Conservation (phyloP, 1,284 basidiomycete species). For the Rhodotorula sp. region DNA sequence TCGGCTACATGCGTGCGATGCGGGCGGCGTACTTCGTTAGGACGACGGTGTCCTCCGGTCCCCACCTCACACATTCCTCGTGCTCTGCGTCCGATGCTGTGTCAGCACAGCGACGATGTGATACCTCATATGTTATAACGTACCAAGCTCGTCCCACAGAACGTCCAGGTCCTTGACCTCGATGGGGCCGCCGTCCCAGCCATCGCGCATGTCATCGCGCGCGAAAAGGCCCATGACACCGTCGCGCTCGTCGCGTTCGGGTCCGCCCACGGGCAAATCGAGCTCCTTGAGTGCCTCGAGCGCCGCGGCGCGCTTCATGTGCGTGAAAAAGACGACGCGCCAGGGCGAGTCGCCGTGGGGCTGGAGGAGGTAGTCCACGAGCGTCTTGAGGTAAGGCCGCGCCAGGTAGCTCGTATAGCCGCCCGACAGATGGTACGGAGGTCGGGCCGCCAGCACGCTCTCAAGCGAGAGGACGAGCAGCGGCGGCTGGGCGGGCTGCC, state of each 20-base stretch:
- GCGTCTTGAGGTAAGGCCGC: slow-evolving; percentile 24
- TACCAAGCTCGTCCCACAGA: slow-evolving; percentile 18
- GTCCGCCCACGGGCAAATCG: slow-evolving; percentile 33
- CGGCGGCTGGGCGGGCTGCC: slow-evolving; percentile 2
- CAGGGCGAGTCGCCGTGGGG: slow-evolving; percentile 10
- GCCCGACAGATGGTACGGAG: slow-evolving; percentile 28
- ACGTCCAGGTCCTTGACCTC: slow-evolving; percentile 32
- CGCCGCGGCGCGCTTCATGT: slow-evolving; percentile 17
- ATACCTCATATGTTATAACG: neutral
- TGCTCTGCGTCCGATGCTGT: neutral
- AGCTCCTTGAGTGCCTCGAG: slow-evolving; percentile 23
- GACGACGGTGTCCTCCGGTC: slow-evolving; percentile 24
- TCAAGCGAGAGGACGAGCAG: slow-evolving; percentile 36
- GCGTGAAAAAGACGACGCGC: slow-evolving; percentile 17
- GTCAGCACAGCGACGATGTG: too few relatives aligned
- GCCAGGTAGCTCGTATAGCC: slow-evolving; percentile 28
- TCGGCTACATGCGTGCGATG: neutral
- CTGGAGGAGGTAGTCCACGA: slow-evolving; percentile 32
- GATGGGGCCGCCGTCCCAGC: slow-evolving; percentile 12
- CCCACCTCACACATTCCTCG: slow-evolving; percentile 30
- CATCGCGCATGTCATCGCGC: slow-evolving; percentile 23
- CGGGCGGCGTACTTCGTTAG: slow-evolving; percentile 8
- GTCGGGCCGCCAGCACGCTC: slow-evolving; percentile 20
- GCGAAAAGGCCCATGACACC: slow-evolving; percentile 25
- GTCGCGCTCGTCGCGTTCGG: slow-evolving; percentile 36